Conservation (phyloP, 2,329 filamentous ascomycete species). For the Aureobasidium namibiae region DNA sequence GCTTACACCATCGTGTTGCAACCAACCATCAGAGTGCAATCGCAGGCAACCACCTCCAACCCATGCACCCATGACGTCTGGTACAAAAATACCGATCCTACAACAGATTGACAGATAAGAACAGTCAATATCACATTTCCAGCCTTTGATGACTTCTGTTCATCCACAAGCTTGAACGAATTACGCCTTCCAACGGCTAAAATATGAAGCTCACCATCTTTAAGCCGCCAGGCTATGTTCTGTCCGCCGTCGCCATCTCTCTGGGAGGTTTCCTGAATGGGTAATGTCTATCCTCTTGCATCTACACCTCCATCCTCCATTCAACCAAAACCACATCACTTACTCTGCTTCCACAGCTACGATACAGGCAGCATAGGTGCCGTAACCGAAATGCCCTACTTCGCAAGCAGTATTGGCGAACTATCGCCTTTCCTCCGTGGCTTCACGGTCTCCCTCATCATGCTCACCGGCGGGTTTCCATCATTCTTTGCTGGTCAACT, state of each 20-base stretch:
- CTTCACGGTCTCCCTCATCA: constrained; percentile 50
- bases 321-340: neutral
- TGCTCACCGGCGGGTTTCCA: constrained; percentile 47
- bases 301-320: neutral
- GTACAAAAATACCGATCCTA: neutral
- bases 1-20: neutral
- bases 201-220: neutral
- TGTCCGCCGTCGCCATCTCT: constrained; percentile 16
- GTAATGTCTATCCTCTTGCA: constrained; percentile 4
- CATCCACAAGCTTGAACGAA: neutral
- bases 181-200: too few relatives aligned
- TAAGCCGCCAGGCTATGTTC: constrained; percentile 16
- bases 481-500: constrained; percentile 50
- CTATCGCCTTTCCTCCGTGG: constrained; percentile 48
- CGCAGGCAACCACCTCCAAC: neutral
- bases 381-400: constrained; percentile 50
- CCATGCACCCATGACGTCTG: neutral
- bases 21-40: neutral
- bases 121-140: neutral
- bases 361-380: constrained; percentile 53
- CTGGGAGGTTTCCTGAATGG: constrained; percentile 19
- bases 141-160: neutral
- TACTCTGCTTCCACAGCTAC: constrained; percentile 17
- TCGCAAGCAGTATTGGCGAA: constrained; percentile 41
- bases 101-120: neutral